Percentiles rank a stretch among this genome's conserved stretches.
phyloP scores from a whole-genome alignment of 1,284 basidiomycete genomes.

The Fistulinella cinereoalba region DNA sequence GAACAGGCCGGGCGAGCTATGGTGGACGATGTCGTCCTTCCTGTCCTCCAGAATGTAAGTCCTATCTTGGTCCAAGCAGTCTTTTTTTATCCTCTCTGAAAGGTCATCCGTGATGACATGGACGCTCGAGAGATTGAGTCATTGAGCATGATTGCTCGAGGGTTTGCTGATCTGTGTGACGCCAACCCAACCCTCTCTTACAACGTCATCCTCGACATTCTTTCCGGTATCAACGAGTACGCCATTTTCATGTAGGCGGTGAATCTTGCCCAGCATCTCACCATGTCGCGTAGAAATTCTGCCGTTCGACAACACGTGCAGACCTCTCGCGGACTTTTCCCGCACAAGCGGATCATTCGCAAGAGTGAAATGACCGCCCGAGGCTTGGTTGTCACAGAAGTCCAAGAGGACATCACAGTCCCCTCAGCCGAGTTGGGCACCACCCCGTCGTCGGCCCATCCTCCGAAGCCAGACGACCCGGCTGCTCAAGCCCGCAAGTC shows the following conservation, averaged over 20 bases:
- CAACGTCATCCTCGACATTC: constrained; percentile 81
- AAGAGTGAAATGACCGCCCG: constrained; percentile 80
- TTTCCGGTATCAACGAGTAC: constrained; percentile 89
- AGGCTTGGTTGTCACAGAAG: constrained; percentile 75
- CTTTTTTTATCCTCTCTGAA: constrained; percentile 15
- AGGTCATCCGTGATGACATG: constrained; percentile 81
- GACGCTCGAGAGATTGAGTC: constrained; percentile 87
- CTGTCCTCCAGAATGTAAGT: constrained; percentile 69
- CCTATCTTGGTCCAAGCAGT: not conserved
- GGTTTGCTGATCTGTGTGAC: constrained; percentile 81
- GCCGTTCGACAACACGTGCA: constrained; percentile 78
- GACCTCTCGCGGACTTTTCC: constrained; percentile 68
- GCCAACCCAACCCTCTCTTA: constrained; percentile 84
- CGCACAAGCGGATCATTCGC: constrained; percentile 73
- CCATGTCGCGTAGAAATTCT: constrained; percentile 49
- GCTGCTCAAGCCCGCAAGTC: constrained; percentile 52
- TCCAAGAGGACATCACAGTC: constrained; percentile 63
- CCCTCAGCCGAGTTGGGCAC: constrained; percentile 39
- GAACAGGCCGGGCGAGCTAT: constrained; percentile 68
- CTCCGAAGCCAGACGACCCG: constrained; percentile 36
- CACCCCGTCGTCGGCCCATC: constrained; percentile 28
- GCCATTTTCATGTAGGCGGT: constrained; percentile 33
- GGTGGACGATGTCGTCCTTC: constrained; percentile 79
- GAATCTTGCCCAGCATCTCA: constrained; percentile 2
- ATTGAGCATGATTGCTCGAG: constrained; percentile 84